A percentile compares a stretch with the other conserved stretches of the same genome.
Conservation (phyloP, 306 rosid species). For the Luffa aegyptiaca region DNA sequence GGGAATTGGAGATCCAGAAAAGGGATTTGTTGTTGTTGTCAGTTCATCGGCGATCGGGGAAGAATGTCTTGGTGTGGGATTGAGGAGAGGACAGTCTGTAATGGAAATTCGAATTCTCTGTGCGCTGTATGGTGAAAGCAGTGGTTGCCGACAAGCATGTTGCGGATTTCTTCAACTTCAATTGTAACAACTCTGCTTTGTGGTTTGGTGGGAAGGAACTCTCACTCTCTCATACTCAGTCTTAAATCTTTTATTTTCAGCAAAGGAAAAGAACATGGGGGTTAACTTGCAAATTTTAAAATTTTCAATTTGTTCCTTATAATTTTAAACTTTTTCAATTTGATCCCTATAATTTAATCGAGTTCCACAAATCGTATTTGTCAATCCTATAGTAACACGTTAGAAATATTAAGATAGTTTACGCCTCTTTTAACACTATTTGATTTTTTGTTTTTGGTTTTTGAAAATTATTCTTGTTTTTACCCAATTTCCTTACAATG, state of each 20-base stretch:
- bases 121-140: conserved; percentile 1
- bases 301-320: no score
- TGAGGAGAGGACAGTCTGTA: neutral
- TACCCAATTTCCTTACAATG: no score
- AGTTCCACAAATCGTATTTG: no score
- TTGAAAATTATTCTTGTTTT: no score
- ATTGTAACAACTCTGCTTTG: conserved; percentile 27
- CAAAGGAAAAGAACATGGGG: neutral
- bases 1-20: conserved; percentile 12
- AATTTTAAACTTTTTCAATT: no score
- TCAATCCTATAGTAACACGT: no score
- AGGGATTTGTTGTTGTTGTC: neutral
- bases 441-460: no score
- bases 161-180: conserved; percentile 50
- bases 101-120: neutral
- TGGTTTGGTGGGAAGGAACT: conserved; percentile 36
- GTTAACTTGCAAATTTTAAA: neutral
- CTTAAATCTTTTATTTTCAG: neutral
- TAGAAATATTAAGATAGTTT: no score
- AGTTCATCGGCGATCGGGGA: neutral
- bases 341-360: no score
- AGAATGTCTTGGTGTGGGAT: no score
- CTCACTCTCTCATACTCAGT: conserved; percentile 12
- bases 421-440: no score
- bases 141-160: conserved; percentile 52